Conservation (phyloP, 305 asterid species). For the Fraxinus ornus region DNA sequence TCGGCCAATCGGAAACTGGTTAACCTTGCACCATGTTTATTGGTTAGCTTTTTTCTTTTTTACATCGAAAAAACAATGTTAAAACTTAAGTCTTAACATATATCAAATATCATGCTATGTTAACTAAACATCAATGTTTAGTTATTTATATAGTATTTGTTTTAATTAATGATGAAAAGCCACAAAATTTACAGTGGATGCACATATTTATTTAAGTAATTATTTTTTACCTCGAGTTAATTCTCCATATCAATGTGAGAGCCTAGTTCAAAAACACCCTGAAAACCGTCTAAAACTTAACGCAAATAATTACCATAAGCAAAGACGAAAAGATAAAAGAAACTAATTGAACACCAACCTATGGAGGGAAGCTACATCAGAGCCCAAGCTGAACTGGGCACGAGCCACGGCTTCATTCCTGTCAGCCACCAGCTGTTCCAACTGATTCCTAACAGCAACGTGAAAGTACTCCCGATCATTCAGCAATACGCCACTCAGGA, state of each 20-base stretch:
- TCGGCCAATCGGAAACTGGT: neutral
- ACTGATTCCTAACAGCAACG: slow-evolving; percentile 46
- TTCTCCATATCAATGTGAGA: neutral
- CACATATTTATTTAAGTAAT: neutral
- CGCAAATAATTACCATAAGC: neutral
- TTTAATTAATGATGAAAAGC: neutral
- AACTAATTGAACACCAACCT: slow-evolving; percentile 42
- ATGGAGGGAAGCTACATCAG: slow-evolving; percentile 73
- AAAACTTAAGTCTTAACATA: neutral
- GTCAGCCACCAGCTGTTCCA: slow-evolving; percentile 55
- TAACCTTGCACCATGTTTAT: neutral
- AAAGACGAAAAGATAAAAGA: neutral
- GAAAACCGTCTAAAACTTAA: neutral
- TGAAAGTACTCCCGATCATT: slow-evolving; percentile 53
- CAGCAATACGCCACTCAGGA: slow-evolving; percentile 51
- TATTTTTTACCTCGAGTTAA: neutral
- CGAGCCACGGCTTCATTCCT: slow-evolving; percentile 60
- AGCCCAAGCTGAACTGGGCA: slow-evolving; percentile 51
- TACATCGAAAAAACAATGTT: neutral
- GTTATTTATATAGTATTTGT: neutral
- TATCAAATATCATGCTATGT: neutral
- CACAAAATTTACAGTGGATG: neutral
- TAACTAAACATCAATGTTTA: neutral
- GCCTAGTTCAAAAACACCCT: neutral
- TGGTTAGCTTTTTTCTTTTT: neutral